phyloP scores from a whole-genome alignment of 768 basidiomycete genomes.

The Mycena olivaceomarginata region DNA sequence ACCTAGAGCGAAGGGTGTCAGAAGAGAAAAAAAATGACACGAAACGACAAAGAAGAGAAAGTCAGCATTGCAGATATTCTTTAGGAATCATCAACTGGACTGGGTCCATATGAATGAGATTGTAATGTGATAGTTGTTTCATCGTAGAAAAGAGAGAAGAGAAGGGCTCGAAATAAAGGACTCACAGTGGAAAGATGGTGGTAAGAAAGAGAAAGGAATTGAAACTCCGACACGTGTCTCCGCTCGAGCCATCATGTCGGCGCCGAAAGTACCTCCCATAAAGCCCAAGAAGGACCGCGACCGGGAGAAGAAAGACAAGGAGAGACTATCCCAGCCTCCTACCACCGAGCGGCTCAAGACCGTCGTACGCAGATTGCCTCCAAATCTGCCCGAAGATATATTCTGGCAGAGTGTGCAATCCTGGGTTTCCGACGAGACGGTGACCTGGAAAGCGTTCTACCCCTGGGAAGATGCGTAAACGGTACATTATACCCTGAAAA shows the following conservation, averaged over 20 bases:
- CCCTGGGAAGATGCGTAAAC: slow-evolving; percentile 83
- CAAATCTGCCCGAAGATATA: slow-evolving; percentile 92
- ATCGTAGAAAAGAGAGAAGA: slow-evolving; percentile 57
- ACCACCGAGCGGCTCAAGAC: slow-evolving; percentile 85
- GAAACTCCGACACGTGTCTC: slow-evolving; percentile 29
- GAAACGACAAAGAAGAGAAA: slow-evolving; percentile 37
- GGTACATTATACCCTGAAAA: slow-evolving; percentile 62
- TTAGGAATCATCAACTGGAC: slow-evolving; percentile 65
- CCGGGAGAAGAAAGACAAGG: slow-evolving; percentile 59
- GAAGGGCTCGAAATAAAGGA: slow-evolving; percentile 23
- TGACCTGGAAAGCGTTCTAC: slow-evolving; percentile 79
- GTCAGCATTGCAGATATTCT: slow-evolving; percentile 78
- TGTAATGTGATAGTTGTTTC: slow-evolving; percentile 75
- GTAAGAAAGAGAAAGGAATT: slow-evolving; percentile 13
- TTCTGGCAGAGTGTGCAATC: slow-evolving; percentile 94
- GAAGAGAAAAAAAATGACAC: slow-evolving; percentile 26
- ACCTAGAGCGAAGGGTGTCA: slow-evolving; percentile 13
- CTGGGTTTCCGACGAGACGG: slow-evolving; percentile 89
- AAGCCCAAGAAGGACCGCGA: slow-evolving; percentile 62
- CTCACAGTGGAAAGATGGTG: slow-evolving; percentile 22
- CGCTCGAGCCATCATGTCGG: slow-evolving; percentile 45
- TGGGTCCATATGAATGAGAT: slow-evolving; percentile 75
- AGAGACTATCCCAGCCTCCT: slow-evolving; percentile 50
- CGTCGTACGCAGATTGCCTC: slow-evolving; percentile 91
- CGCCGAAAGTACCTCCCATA: slow-evolving; percentile 39